Percentiles rank a stretch among this genome's conserved stretches.
phyloP scores from a whole-genome alignment of 805 yeast species.

The Alloascoidea hylecoeti region DNA sequence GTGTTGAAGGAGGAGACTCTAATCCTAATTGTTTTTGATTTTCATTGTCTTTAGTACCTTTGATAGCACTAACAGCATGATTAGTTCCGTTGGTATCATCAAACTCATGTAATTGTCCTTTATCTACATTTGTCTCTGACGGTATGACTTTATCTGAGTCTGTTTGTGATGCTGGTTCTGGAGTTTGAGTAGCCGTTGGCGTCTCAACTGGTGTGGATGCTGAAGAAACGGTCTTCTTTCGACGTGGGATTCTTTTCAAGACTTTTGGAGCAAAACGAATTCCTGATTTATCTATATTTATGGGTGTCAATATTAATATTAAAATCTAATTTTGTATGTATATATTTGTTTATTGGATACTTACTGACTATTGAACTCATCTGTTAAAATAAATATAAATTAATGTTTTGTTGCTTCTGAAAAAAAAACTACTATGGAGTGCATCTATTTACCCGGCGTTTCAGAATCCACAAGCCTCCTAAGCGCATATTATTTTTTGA shows the following conservation, averaged over 20 bases:
- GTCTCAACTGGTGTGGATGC: not conserved
- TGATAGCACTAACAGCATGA: not conserved
- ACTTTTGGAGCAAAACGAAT: not conserved
- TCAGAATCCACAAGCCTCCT: too few species aligned
- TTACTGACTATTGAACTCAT: not conserved
- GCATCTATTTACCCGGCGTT: too few species aligned
- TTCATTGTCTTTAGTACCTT: not conserved
- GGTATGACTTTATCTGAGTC: not conserved
- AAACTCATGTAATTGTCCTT: not conserved
- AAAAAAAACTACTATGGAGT: too few species aligned
- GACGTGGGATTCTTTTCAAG: not conserved
- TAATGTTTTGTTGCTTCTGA: too few species aligned
- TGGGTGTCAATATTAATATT: too few species aligned
- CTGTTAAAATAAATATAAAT: too few species aligned
- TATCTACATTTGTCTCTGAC: not conserved
- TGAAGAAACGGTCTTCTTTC: not conserved
- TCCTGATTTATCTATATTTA: not conserved
- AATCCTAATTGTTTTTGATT: not conserved
- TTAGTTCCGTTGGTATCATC: not conserved
- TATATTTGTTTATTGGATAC: not conserved
- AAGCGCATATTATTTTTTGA: too few species aligned
- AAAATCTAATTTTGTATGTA: not conserved
- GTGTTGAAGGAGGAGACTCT: not conserved
- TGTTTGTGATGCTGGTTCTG: not conserved
- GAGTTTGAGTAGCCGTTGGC: not conserved